phyloP scores from a whole-genome alignment of 768 basidiomycete genomes.

The Dentipellis fragilis region DNA sequence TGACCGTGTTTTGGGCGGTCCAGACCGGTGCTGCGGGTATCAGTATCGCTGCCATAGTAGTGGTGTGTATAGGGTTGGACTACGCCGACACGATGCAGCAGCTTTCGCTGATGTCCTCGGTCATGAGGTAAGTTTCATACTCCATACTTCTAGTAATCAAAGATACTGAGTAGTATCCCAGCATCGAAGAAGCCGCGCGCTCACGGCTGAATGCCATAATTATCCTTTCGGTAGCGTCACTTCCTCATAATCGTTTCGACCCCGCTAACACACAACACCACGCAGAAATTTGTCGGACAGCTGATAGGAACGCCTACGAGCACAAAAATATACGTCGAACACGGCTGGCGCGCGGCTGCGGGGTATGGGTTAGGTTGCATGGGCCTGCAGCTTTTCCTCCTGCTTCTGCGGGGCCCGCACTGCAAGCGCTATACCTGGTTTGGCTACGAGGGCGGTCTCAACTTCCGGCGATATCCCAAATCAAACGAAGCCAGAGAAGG shows the following conservation, averaged over 20 bases:
- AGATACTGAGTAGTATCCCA: neutral
- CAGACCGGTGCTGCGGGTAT: constrained; percentile 23
- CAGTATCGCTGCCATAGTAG: constrained; percentile 24
- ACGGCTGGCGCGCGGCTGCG: constrained; percentile 23
- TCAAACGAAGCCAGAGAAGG: no score
- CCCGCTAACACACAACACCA: no score
- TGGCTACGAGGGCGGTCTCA: constrained; percentile 5
- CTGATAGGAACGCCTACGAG: constrained; percentile 28
- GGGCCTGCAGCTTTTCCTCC: constrained; percentile 17
- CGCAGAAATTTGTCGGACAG: constrained; percentile 21
- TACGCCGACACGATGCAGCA: constrained; percentile 25
- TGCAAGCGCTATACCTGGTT: constrained; percentile 9
- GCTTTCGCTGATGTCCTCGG: constrained; percentile 17
- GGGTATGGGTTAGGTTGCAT: constrained; percentile 19
- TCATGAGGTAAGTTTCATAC: neutral
- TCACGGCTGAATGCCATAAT: constrained; percentile 9
- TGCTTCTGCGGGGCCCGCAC: constrained; percentile 23
- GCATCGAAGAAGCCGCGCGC: constrained; percentile 1
- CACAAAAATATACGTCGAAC: constrained; percentile 23
- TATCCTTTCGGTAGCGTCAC: constrained; percentile 2
- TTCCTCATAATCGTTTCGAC: neutral
- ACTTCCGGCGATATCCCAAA: no score
- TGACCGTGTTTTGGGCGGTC: constrained; percentile 15
- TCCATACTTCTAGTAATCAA: neutral
- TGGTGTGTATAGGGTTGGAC: constrained; percentile 25